A percentile compares a stretch with the other conserved stretches of the same genome.
phyloP scores from a whole-genome alignment of 805 yeast genomes.

The Wickerhamiella vanderwaltii region DNA sequence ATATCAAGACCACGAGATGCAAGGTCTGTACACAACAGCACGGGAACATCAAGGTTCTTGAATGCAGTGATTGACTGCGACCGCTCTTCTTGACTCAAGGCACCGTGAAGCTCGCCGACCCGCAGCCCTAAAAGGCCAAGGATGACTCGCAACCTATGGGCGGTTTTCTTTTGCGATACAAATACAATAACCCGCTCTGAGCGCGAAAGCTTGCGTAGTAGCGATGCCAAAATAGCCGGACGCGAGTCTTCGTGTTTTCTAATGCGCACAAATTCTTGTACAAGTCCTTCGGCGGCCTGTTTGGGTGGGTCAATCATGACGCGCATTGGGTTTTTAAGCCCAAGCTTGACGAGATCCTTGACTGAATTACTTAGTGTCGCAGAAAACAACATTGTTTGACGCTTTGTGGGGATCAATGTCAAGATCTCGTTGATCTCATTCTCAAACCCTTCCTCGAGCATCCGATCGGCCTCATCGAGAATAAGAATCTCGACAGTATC shows the following conservation, averaged over 20 bases:
- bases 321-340: conserved; percentile 81
- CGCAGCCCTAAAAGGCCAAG: conserved; percentile 64
- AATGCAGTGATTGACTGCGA: conserved; percentile 69
- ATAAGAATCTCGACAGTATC: conserved; percentile 87
- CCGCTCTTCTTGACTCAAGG: conserved; percentile 85
- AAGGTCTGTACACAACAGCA: conserved; percentile 88
- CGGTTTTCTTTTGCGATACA: conserved; percentile 82
- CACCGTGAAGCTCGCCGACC: conserved; percentile 69
- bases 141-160: conserved; percentile 79
- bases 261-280: conserved; percentile 89
- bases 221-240: conserved; percentile 66
- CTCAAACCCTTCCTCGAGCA: conserved; percentile 98
- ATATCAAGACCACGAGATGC: conserved; percentile 99
- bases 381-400: conserved; percentile 89
- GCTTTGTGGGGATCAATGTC: conserved; percentile 71
- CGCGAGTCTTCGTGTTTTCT: conserved; percentile 68
- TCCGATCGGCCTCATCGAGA: conserved; percentile 96
- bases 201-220: conserved; percentile 56
- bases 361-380: conserved; percentile 97
- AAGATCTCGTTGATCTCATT: conserved; percentile 85
- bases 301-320: conserved; percentile 96
- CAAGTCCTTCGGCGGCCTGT: conserved; percentile 78
- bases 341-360: conserved; percentile 73
- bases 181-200: conserved; percentile 75
- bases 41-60: conserved; percentile 71